phyloP scores from a whole-genome alignment of 208 protist genomes.

The Phytomonas sp. region DNA sequence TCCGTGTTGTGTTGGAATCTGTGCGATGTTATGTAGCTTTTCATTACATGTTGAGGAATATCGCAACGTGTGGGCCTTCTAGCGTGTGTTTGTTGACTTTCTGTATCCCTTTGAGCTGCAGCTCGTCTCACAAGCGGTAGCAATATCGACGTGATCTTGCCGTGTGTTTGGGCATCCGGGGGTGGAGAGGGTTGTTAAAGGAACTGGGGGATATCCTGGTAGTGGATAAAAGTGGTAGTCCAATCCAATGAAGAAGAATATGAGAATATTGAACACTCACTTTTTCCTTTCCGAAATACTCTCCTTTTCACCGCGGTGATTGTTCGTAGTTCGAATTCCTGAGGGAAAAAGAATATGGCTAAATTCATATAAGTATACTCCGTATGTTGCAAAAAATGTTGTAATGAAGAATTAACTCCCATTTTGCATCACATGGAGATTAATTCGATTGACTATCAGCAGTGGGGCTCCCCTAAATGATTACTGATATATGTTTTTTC shows the following conservation, averaged over 20 bases:
- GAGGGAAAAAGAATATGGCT: not conserved
- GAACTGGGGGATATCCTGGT: not conserved
- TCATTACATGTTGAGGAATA: slow-evolving; percentile 12
- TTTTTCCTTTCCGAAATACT: not conserved
- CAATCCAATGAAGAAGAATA: not conserved
- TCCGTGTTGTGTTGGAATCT: too few species aligned
- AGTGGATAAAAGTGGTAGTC: not conserved
- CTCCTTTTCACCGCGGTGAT: not conserved
- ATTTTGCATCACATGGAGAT: not conserved
- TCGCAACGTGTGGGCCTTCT: slow-evolving; percentile 52
- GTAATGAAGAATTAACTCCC: not conserved
- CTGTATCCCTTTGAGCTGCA: slow-evolving; percentile 91
- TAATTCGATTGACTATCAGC: not conserved
- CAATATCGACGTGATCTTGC: not conserved
- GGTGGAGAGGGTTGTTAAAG: not conserved
- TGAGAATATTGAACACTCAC: not conserved
- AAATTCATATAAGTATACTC: not conserved
- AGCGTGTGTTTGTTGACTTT: slow-evolving; percentile 85
- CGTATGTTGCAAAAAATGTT: not conserved
- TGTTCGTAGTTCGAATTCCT: not conserved
- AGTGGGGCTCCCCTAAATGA: not conserved
- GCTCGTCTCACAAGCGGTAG: slow-evolving; percentile 58
- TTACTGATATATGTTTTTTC: not conserved
- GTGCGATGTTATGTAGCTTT: too few species aligned
- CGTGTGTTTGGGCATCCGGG: not conserved